Percentiles rank a stretch among this genome's conserved stretches.
phyloP scores from a whole-genome alignment of 352 stramenopile genomes.

The Phytopythium oedochilum region DNA sequence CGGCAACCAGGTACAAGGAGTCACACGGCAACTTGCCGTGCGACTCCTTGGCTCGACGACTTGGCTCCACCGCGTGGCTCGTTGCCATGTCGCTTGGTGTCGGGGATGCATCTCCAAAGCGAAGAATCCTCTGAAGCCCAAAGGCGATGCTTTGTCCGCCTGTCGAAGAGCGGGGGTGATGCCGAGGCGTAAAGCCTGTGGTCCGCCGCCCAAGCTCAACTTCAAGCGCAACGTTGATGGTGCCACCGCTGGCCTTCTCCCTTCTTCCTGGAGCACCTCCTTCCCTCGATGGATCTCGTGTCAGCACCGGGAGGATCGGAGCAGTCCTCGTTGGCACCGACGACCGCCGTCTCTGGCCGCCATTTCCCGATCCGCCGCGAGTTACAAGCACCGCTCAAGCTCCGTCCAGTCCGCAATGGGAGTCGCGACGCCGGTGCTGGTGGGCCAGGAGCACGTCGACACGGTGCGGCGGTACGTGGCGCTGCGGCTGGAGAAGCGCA shows the following conservation, averaged over 20 bases:
- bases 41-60: background rate
- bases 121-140: too few species aligned
- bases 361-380: conserved; percentile 13
- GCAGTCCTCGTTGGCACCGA: background rate
- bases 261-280: conserved; percentile 2
- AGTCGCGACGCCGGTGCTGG: conserved; percentile 10
- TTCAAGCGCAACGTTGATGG: conserved; percentile 5
- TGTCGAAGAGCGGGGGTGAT: conserved; percentile 2
- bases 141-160: background rate
- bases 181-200: conserved; percentile 5
- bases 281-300: background rate
- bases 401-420: conserved; percentile 14
- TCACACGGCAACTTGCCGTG: too few species aligned
- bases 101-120: too few species aligned
- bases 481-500: conserved; percentile 34
- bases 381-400: background rate
- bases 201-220: conserved; percentile 3
- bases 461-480: conserved; percentile 38
- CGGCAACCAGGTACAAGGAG: too few species aligned
- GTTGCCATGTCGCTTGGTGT: background rate
- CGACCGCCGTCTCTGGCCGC: background rate
- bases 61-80: too few species aligned
- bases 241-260: background rate
- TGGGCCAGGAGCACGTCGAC: conserved; percentile 33
- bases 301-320: too few species aligned